phyloP scores from a whole-genome alignment of 2,329 filamentous ascomycete species.

The Trichoderma asperellum region DNA sequence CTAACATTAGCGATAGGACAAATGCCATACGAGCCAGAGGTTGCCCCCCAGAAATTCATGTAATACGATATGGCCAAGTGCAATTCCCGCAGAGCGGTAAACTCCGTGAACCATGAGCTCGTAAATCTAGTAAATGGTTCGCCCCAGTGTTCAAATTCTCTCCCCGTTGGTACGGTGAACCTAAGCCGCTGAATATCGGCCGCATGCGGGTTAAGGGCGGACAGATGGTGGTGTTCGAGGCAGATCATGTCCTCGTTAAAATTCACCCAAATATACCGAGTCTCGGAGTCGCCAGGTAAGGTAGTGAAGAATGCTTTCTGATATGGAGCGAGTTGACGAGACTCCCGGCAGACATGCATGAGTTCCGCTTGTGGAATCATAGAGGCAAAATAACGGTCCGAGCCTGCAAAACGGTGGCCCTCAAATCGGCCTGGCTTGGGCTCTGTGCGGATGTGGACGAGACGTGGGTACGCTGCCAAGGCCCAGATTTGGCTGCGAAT shows the following conservation, averaged over 20 bases:
- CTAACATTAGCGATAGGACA: too few species aligned
- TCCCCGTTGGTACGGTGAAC: conserved; percentile 14
- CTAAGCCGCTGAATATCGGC: conserved; percentile 30
- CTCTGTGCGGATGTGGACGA: conserved; percentile 24
- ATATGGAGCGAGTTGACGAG: conserved; percentile 23
- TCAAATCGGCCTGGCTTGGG: neutral
- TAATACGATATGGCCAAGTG: conserved; percentile 26
- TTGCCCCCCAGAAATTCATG: conserved; percentile 20
- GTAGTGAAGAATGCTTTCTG: conserved; percentile 24
- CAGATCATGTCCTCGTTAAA: conserved; percentile 32
- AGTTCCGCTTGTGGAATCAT: conserved; percentile 11
- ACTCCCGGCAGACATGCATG: conserved; percentile 29
- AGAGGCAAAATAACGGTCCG: neutral
- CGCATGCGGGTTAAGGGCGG: conserved; percentile 25
- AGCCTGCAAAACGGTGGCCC: too few species aligned
- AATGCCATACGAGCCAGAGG: too few species aligned
- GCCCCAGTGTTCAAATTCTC: conserved; percentile 1
- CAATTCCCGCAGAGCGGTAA: conserved; percentile 28
- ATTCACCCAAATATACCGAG: conserved; percentile 31
- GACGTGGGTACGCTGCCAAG: conserved; percentile 22
- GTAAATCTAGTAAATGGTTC: neutral
- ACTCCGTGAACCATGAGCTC: neutral
- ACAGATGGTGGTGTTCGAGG: too few species aligned
- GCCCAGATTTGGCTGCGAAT: conserved; percentile 30
- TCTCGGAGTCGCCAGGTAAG: conserved; percentile 16